Conservation (phyloP, 257 asterid genomes). For the Linderniella brevidens region DNA sequence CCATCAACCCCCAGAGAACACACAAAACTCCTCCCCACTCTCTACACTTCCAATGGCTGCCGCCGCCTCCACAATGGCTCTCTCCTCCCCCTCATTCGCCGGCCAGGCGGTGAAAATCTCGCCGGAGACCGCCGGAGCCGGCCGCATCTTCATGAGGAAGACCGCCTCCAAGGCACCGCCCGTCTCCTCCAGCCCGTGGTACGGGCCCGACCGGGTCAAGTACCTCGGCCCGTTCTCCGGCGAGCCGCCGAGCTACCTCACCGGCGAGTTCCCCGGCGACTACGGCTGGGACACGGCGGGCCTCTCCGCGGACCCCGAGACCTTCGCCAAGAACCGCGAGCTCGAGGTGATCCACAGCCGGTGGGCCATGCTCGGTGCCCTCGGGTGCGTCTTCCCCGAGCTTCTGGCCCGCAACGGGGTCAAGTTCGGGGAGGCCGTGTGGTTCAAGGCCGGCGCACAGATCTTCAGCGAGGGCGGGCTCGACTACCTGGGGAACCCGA, state of each 20-base stretch:
- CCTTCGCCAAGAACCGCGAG: too few relatives aligned
- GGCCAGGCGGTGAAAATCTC: slow-evolving; percentile 31
- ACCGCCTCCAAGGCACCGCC: slow-evolving; percentile 19
- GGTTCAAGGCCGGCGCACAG: slow-evolving; percentile 30
- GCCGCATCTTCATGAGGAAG: slow-evolving; percentile 26
- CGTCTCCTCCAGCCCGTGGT: slow-evolving; percentile 31
- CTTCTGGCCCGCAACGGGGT: slow-evolving; percentile 25
- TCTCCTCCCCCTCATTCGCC: slow-evolving; percentile 32
- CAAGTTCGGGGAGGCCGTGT: slow-evolving; percentile 28
- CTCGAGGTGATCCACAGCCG: slow-evolving; percentile 8
- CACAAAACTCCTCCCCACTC: too few relatives aligned
- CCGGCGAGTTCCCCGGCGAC: slow-evolving; percentile 35
- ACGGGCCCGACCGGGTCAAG: slow-evolving; percentile 17
- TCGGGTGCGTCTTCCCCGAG: slow-evolving; percentile 30
- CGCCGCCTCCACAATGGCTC: slow-evolving; percentile 43
- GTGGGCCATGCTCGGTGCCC: slow-evolving; percentile 6
- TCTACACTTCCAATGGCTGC: too few relatives aligned
- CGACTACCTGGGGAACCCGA: too few relatives aligned
- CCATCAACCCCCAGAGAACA: too few relatives aligned
- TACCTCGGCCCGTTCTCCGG: slow-evolving; percentile 34
- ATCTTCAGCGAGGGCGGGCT: too few relatives aligned
- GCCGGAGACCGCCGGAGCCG: slow-evolving; percentile 14
- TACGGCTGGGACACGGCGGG: slow-evolving; percentile 41
- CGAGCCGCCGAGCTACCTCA: slow-evolving; percentile 28
- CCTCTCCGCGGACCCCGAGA: slow-evolving; percentile 30